These are phyloP conservation scores for Salix arbutifolia DNA, from an alignment of 345 rosid species.

Conservation along the genomic window DNA sequence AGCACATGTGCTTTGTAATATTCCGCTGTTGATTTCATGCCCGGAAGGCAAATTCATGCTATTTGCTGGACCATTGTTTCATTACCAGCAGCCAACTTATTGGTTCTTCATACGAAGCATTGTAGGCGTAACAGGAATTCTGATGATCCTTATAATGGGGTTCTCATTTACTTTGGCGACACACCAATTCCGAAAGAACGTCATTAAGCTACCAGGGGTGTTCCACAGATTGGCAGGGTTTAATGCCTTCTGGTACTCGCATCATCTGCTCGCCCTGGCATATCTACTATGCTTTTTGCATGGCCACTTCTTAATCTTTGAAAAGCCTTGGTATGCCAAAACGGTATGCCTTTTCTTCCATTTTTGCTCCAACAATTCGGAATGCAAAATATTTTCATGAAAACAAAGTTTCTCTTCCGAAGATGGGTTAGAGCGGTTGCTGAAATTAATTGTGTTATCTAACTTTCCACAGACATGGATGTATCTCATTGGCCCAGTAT, in stretches of 20 bases:
- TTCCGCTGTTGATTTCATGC: constrained; percentile 46
- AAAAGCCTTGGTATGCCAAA: constrained; percentile 60
- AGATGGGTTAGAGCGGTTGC: neutral
- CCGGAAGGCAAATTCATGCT: constrained; percentile 42
- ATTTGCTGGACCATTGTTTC: constrained; percentile 39
- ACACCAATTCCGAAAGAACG: constrained; percentile 61
- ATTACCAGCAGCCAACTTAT: constrained; percentile 62
- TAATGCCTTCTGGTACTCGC: constrained; percentile 96
- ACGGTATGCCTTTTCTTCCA: constrained; percentile 42
- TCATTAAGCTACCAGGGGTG: constrained; percentile 59
- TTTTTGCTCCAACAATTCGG: neutral
- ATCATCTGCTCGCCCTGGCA: constrained; percentile 71
- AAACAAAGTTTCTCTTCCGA: neutral
- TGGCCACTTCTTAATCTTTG: constrained; percentile 67
- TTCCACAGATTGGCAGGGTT: constrained; percentile 72
- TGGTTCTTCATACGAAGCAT: constrained; percentile 38
- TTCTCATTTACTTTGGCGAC: constrained; percentile 65
- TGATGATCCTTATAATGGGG: constrained; percentile 56
- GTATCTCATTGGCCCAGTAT: constrained; percentile 54
- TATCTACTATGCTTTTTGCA: constrained; percentile 64
- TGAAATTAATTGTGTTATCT: neutral
- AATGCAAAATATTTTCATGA: neutral
- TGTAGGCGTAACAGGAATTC: constrained; percentile 63
- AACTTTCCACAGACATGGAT: constrained; percentile 78
- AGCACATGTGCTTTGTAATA: constrained; percentile 62